Evolutionary conservation across 192 early-diverging fungal genomes (phyloP).

Genomic region (Mortierella alpina): DNA sequence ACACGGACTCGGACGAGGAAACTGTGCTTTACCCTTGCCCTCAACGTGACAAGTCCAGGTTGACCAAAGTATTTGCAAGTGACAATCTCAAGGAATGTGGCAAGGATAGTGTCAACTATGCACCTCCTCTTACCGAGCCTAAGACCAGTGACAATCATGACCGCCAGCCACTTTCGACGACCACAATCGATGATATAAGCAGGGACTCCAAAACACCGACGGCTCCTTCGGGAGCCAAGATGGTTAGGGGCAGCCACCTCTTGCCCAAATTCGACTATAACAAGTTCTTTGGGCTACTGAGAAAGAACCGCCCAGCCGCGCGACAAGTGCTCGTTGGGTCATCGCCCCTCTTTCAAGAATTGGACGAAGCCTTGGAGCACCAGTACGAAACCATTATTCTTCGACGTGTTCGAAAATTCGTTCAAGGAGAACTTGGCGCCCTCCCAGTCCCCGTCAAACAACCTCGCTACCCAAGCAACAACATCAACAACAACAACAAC

Average conservation of each 20-base stretch:
- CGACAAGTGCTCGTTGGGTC: slow-evolving; percentile 58
- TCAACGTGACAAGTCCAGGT: too few relatives aligned
- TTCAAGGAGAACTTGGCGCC: slow-evolving; percentile 32
- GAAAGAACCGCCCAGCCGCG: slow-evolving; percentile 29
- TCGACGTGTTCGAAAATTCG: slow-evolving; percentile 42
- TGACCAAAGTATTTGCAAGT: too few relatives aligned
- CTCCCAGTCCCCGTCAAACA: slow-evolving; percentile 24
- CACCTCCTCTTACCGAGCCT: too few relatives aligned
- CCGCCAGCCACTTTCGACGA: background rate
- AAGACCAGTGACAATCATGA: background rate
- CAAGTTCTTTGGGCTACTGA: slow-evolving; percentile 43
- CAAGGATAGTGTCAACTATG: too few relatives aligned
- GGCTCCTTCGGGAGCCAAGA: slow-evolving; percentile 6
- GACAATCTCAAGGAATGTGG: too few relatives aligned
- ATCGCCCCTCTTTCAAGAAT: slow-evolving; percentile 51
- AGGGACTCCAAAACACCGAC: background rate
- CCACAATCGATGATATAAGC: background rate
- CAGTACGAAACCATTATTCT: slow-evolving; percentile 55
- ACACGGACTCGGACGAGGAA: slow-evolving; percentile 1
- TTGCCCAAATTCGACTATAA: slow-evolving; percentile 50
- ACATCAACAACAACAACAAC: background rate
- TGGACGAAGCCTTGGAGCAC: slow-evolving; percentile 45
- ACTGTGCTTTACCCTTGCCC: background rate
- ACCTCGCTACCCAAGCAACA: slow-evolving; percentile 9
- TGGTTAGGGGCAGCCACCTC: slow-evolving; percentile 4